Conservation (phyloP, 495 filamentous ascomycete species). For the Aspergillus sclerotioniger region DNA sequence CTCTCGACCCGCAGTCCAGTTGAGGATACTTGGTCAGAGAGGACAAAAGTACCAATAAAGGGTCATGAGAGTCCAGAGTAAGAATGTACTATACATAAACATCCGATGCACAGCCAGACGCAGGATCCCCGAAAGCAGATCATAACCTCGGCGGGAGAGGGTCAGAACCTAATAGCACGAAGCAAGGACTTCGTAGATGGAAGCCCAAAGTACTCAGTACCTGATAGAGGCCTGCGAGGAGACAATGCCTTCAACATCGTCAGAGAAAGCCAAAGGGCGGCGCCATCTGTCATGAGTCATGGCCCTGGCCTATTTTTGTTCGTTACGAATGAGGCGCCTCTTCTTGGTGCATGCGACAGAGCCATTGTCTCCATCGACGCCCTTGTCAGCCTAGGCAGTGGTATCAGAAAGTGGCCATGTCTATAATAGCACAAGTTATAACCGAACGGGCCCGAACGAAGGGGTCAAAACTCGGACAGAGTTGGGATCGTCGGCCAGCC, state of each 20-base stretch:
- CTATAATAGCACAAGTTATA: neutral
- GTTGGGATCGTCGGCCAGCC: conserved; percentile 28
- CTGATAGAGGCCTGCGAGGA: conserved; percentile 31
- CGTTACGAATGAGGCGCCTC: neutral
- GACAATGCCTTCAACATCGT: neutral
- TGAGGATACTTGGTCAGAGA: conserved; percentile 4
- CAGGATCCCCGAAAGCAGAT: conserved; percentile 21
- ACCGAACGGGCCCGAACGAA: conserved; percentile 12
- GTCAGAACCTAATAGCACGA: conserved; percentile 33
- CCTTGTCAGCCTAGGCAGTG: neutral
- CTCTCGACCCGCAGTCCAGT: conserved; percentile 6
- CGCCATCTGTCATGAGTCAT: neutral
- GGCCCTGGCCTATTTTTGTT: neutral
- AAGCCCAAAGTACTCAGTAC: conserved; percentile 12
- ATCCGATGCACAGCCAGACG: conserved; percentile 22
- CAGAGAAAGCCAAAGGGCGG: neutral
- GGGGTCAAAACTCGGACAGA: conserved; percentile 16
- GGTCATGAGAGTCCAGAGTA: conserved; percentile 1
- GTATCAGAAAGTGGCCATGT: neutral
- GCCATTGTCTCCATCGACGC: neutral
- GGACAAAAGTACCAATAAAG: conserved; percentile 19
- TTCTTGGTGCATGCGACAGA: neutral
- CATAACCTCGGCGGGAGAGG: conserved; percentile 16
- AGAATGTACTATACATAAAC: conserved; percentile 21
- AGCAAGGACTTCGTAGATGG: conserved; percentile 34